These are phyloP conservation scores for Blastomyces emzantsi DNA, from an alignment of 2,329 filamentous ascomycete genomes.

Conservation along the genomic window DNA sequence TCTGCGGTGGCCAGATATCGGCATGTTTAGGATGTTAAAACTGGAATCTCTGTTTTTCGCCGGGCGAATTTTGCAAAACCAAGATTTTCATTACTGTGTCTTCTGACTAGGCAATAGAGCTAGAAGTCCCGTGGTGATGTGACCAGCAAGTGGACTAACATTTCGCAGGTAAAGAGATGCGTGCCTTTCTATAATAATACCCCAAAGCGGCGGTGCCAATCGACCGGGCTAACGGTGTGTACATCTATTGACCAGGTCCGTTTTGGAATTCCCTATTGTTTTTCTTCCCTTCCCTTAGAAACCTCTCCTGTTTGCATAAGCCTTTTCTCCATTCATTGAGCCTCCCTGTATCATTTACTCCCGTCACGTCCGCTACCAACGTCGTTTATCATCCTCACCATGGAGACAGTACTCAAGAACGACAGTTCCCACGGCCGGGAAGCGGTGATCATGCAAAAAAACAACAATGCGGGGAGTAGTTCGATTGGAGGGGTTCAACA, in stretches of 20 bases:
- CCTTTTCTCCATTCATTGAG: neutral
- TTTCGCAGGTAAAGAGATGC: neutral
- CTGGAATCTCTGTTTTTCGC: neutral
- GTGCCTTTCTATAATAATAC: neutral
- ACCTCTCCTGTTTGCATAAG: neutral
- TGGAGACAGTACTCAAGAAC: slow-evolving; percentile 10
- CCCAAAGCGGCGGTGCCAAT: neutral
- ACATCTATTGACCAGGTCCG: neutral
- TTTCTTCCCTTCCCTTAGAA: neutral
- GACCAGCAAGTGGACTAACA: neutral
- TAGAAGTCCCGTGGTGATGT: neutral
- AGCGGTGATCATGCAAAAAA: neutral
- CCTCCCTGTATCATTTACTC: neutral
- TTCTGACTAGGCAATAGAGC: neutral
- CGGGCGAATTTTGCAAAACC: neutral
- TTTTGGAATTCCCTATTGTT: neutral
- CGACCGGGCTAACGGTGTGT: neutral
- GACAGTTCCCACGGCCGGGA: neutral
- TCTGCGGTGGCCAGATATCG: neutral
- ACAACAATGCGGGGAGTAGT: neutral
- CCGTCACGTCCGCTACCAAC: neutral
- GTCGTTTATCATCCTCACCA: neutral
- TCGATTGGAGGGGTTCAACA: slow-evolving; percentile 26
- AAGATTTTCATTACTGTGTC: neutral
- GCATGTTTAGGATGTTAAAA: neutral